Conservation (phyloP, 1,284 basidiomycete species). For the Cryptococcus sp. region DNA sequence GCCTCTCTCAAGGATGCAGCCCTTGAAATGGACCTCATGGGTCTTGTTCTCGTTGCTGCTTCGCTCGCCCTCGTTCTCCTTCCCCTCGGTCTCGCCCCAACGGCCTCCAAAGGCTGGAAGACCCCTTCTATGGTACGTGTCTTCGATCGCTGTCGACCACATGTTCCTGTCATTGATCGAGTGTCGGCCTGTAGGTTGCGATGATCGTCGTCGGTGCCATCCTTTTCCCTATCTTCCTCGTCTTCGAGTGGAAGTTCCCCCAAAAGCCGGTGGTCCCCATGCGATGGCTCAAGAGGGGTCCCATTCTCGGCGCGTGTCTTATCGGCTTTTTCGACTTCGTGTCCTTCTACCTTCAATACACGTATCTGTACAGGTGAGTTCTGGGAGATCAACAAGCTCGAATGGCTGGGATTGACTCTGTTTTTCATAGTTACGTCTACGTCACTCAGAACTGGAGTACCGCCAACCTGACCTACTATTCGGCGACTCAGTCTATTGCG, state of each 20-base stretch:
- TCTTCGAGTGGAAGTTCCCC: constrained; percentile 55
- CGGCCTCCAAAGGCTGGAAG: constrained; percentile 53
- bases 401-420: background rate
- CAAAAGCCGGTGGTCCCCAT: constrained; percentile 56
- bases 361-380: constrained; percentile 47
- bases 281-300: constrained; percentile 63
- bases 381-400: constrained; percentile 2
- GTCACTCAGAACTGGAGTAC: constrained; percentile 47
- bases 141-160: background rate
- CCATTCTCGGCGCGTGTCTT: constrained; percentile 63
- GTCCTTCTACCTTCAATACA: constrained; percentile 57
- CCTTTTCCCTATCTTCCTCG: constrained; percentile 53
- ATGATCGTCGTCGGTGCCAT: constrained; percentile 55
- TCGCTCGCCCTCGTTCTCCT: constrained; percentile 66
- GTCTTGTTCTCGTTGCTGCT: constrained; percentile 67
- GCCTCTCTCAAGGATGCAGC: constrained; percentile 20
- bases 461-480: constrained; percentile 47
- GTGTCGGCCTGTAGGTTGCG: constrained; percentile 29
- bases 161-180: background rate
- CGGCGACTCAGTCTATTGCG: constrained; percentile 46
- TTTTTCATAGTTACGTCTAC: constrained; percentile 36
- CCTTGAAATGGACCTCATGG: constrained; percentile 57
- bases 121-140: constrained; percentile 41
- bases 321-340: constrained; percentile 74
- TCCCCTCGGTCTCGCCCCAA: constrained; percentile 63